phyloP scores from a whole-genome alignment of 257 asterid species.

The Solanum dulcamara region DNA sequence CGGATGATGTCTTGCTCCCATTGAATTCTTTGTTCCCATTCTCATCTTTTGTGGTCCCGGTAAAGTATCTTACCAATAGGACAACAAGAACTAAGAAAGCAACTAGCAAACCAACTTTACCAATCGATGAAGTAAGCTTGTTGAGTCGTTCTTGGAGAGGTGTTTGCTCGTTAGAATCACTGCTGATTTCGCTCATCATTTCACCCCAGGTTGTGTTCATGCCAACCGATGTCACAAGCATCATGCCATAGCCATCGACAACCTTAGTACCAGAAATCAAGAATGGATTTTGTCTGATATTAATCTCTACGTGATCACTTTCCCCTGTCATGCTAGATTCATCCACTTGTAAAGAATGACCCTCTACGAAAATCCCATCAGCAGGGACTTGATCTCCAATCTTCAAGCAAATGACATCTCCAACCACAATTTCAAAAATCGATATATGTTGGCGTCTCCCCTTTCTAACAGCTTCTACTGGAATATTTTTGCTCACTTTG shows the following conservation, averaged over 20 bases:
- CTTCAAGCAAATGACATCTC: conserved; percentile 33
- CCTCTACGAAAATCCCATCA: conserved; percentile 31
- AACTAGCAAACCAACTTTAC: conserved; percentile 33
- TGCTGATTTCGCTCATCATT: conserved; percentile 34
- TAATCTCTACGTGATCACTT: conserved; percentile 23
- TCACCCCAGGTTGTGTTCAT: conserved; percentile 44
- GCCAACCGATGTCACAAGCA: conserved; percentile 37
- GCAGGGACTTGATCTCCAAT: conserved; percentile 46
- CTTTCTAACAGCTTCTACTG: conserved; percentile 25
- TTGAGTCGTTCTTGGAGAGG: conserved; percentile 39
- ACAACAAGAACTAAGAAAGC: conserved; percentile 36
- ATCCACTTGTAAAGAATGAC: conserved; percentile 25
- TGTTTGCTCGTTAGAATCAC: conserved; percentile 22
- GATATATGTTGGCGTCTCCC: conserved; percentile 19
- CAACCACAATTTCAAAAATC: conserved; percentile 27
- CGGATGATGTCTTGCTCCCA: background rate
- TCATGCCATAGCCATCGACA: conserved; percentile 29
- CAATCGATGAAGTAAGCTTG: conserved; percentile 32
- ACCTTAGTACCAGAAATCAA: conserved; percentile 29
- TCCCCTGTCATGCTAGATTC: conserved; percentile 35
- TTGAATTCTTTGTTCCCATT: background rate
- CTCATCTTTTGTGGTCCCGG: background rate
- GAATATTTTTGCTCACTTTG: conserved; percentile 16
- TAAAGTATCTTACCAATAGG: conserved; percentile 3
- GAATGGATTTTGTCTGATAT: conserved; percentile 20